These are phyloP conservation scores for Closterium sp. DNA, from an alignment of 139 green algal genomes.

Conservation along the genomic window DNA sequence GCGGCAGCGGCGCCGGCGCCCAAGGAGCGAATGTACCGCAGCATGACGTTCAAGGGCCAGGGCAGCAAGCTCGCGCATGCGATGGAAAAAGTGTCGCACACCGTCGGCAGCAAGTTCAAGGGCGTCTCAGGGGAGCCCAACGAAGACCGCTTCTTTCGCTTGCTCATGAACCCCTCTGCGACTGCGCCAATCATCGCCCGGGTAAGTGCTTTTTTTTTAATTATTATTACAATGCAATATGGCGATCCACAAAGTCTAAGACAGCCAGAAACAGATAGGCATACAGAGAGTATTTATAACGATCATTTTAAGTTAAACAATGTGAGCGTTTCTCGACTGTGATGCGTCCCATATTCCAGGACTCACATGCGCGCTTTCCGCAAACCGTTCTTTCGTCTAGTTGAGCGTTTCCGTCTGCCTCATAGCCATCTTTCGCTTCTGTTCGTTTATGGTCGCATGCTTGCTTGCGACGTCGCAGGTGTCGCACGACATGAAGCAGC, in stretches of 20 bases:
- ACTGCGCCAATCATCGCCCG: not conserved
- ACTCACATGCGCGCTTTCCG: not conserved
- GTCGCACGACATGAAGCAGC: constrained; percentile 42
- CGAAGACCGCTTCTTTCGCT: not conserved
- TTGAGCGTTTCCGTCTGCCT: not conserved
- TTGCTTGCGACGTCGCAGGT: constrained; percentile 22
- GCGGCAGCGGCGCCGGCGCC: no score
- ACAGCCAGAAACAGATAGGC: not conserved
- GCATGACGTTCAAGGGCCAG: constrained; percentile 4
- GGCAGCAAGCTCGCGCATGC: not conserved
- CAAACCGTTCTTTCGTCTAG: not conserved
- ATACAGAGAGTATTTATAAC: no score
- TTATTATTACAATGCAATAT: not conserved
- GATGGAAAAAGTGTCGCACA: constrained; percentile 5
- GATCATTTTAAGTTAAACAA: no score
- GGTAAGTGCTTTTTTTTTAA: not conserved
- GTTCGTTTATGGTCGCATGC: not conserved
- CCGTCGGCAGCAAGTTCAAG: not conserved
- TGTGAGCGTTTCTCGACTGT: not conserved
- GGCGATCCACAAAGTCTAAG: not conserved
- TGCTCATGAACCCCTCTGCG: not conserved
- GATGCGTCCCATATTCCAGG: no score
- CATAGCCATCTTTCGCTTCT: not conserved
- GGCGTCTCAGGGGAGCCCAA: not conserved
- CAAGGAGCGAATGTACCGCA: not conserved